phyloP scores from a whole-genome alignment of 2,329 filamentous ascomycete species.

The Bipolaris bicolor region DNA sequence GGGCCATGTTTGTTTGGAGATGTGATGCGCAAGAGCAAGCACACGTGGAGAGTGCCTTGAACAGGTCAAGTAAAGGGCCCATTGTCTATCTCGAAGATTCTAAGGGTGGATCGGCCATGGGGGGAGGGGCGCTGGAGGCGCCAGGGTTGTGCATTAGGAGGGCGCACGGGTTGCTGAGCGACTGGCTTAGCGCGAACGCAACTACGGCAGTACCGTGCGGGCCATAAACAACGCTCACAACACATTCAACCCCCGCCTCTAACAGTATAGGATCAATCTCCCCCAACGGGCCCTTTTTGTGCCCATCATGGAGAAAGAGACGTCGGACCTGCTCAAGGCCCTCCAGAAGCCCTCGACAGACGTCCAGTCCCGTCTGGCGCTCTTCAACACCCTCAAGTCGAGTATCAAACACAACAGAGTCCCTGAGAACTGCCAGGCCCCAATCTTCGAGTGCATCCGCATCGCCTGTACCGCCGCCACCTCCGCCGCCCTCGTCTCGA shows the following conservation, averaged over 20 bases:
- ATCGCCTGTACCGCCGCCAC: conserved; percentile 77
- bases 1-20: neutral
- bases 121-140: conserved; percentile 11
- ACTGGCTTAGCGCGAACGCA: conserved; percentile 16
- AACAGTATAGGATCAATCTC: conserved; percentile 20
- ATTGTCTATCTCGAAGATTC: conserved; percentile 10
- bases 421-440: conserved; percentile 71
- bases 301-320: conserved; percentile 60
- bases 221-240: conserved; percentile 19
- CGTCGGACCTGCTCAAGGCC: conserved; percentile 58
- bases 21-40: neutral
- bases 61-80: neutral
- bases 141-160: conserved; percentile 14
- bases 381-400: conserved; percentile 78
- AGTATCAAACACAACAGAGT: conserved; percentile 93
- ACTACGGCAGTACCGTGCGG: conserved; percentile 8
- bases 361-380: conserved; percentile 50
- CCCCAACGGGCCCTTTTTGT: conserved; percentile 40
- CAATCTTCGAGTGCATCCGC: conserved; percentile 82
- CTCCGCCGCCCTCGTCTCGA: conserved; percentile 72
- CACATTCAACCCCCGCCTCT: conserved; percentile 27
- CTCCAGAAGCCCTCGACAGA: conserved; percentile 68
- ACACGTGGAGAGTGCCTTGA: neutral
- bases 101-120: conserved; percentile 13
- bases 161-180: conserved; percentile 21